Percentiles rank a stretch among this genome's conserved stretches.
Evolutionary conservation across 2,329 filamentous ascomycete species (phyloP).

Genomic region (Nemania abortiva): DNA sequence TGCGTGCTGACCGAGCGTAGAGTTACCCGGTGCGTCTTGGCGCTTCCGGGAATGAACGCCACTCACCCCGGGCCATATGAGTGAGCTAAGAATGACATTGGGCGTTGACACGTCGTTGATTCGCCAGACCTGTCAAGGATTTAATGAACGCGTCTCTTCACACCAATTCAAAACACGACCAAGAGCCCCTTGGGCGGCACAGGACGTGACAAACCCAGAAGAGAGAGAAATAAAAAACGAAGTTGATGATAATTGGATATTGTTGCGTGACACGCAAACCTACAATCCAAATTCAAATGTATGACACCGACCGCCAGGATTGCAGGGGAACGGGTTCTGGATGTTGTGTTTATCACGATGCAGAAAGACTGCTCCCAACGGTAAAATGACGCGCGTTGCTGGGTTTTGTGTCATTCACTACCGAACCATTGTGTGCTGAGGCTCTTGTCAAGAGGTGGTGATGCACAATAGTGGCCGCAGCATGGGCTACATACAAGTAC

Average conservation of each 20-base stretch:
- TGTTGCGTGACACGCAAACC: conserved; percentile 19
- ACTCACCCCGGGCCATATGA: conserved; percentile 25
- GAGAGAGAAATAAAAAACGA: conserved; percentile 40
- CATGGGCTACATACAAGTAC: conserved; percentile 2
- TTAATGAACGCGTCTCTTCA: conserved; percentile 47
- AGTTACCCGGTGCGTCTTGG: conserved; percentile 2
- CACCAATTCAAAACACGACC: conserved; percentile 48
- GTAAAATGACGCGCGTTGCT: conserved; percentile 8
- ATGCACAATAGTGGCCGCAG: neutral
- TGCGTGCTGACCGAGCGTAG: conserved; percentile 7
- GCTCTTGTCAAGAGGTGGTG: neutral
- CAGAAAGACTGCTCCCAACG: conserved; percentile 1
- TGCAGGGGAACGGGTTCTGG: conserved; percentile 7
- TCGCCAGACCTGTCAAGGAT: conserved; percentile 44
- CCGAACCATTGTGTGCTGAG: conserved; percentile 7
- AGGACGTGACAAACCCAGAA: conserved; percentile 42
- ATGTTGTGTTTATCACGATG: conserved; percentile 16
- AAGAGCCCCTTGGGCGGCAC: conserved; percentile 42
- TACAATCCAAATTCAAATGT: conserved; percentile 5
- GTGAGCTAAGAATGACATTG: conserved; percentile 34
- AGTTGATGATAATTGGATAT: conserved; percentile 42
- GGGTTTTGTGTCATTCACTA: neutral
- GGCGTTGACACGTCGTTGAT: conserved; percentile 46
- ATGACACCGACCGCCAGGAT: conserved; percentile 12
- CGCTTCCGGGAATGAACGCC: conserved; percentile 12